These are phyloP conservation scores for Penicillium psychrosexuale DNA, from an alignment of 2,329 filamentous ascomycete genomes.

Conservation along the genomic window DNA sequence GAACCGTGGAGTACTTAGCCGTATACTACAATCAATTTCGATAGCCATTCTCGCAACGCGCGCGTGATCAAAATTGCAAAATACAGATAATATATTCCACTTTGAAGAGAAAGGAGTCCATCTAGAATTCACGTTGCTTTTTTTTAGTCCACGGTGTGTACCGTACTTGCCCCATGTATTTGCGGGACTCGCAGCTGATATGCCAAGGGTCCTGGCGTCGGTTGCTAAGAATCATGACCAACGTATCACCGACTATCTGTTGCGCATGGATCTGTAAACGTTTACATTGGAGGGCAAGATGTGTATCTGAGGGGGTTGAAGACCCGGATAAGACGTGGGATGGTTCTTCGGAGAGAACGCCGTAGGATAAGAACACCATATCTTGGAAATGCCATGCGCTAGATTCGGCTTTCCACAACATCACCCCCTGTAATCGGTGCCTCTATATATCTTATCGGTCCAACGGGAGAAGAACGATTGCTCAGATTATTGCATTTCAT, in stretches of 20 bases:
- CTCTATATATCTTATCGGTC: slow-evolving; percentile 20
- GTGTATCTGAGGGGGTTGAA: neutral
- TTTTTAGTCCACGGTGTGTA: neutral
- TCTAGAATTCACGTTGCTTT: slow-evolving; percentile 3
- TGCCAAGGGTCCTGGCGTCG: slow-evolving; percentile 15
- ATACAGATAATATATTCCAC: neutral
- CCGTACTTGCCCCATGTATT: neutral
- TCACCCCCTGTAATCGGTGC: neutral
- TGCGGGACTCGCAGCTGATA: slow-evolving; percentile 29
- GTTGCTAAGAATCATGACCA: slow-evolving; percentile 30
- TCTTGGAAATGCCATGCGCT: slow-evolving; percentile 7
- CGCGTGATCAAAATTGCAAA: slow-evolving; percentile 1
- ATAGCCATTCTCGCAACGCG: slow-evolving; percentile 5
- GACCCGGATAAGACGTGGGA: slow-evolving; percentile 8
- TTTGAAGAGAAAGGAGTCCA: neutral
- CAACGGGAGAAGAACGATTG: slow-evolving; percentile 22
- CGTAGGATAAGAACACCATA: slow-evolving; percentile 6
- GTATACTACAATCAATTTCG: slow-evolving; percentile 1
- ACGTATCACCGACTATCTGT: slow-evolving; percentile 22
- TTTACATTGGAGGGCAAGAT: neutral
- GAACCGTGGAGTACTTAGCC: slow-evolving; percentile 9
- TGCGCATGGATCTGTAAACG: neutral
- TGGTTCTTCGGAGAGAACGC: neutral
- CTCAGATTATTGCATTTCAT: slow-evolving; percentile 6
- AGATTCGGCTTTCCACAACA: slow-evolving; percentile 1